Conservation (phyloP, 768 basidiomycete species). For the Hygrophorus russula region DNA sequence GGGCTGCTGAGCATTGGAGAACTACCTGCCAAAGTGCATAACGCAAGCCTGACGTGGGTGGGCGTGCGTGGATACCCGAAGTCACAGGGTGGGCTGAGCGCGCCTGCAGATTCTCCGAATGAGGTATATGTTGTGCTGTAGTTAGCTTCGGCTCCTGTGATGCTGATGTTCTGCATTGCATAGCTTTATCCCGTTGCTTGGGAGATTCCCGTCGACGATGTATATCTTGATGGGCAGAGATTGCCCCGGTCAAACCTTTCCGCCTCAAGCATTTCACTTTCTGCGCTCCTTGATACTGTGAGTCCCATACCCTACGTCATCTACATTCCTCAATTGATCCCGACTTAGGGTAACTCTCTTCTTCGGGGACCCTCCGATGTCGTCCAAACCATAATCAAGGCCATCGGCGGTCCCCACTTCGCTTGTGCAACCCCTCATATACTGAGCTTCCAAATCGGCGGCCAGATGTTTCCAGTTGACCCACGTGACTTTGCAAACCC, state of each 20-base stretch:
- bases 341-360: conserved; percentile 57
- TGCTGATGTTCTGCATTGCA: conserved; percentile 7
- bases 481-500: conserved; percentile 58
- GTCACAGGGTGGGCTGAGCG: conserved; percentile 40
- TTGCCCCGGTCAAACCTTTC: conserved; percentile 47
- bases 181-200: conserved; percentile 56
- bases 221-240: conserved; percentile 55
- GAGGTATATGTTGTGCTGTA: conserved; percentile 53
- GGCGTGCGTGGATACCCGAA: conserved; percentile 44
- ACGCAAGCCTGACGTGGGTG: conserved; percentile 52
- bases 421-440: conserved; percentile 51
- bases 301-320: conserved; percentile 8
- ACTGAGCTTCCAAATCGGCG: conserved; percentile 58
- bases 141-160: neutral
- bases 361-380: conserved; percentile 67
- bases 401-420: conserved; percentile 32
- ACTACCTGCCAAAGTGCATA: conserved; percentile 39
- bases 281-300: conserved; percentile 67
- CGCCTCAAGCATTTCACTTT: conserved; percentile 36
- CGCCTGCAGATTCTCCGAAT: conserved; percentile 42
- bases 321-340: neutral
- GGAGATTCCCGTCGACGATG: conserved; percentile 63
- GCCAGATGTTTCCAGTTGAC: conserved; percentile 60
- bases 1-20: conserved; percentile 59
- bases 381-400: conserved; percentile 31